These are phyloP conservation scores for Chaetomidium leptoderma DNA, from an alignment of 495 filamentous ascomycete species.

Conservation along the genomic window DNA sequence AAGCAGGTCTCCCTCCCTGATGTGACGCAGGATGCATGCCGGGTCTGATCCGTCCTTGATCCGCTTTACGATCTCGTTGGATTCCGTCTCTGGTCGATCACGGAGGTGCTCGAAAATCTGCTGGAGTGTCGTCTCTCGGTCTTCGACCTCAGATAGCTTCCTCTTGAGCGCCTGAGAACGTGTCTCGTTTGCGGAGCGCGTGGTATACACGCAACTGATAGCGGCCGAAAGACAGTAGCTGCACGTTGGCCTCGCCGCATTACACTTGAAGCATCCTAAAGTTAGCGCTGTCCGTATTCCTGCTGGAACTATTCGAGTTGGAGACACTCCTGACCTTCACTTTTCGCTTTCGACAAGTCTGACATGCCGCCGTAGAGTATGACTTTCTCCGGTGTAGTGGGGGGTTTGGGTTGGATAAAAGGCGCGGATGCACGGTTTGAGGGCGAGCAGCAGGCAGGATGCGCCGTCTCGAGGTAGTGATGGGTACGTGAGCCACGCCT, in stretches of 20 bases:
- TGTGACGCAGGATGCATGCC: conserved; percentile 26
- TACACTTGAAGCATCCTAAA: neutral
- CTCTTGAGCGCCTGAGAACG: conserved; percentile 5
- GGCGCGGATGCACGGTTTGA: neutral
- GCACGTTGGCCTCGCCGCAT: neutral
- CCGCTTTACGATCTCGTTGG: conserved; percentile 27
- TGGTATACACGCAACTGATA: neutral
- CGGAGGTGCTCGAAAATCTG: neutral
- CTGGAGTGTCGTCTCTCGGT: neutral
- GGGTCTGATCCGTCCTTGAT: conserved; percentile 29
- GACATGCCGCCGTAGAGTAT: conserved; percentile 5
- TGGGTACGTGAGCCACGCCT: no score
- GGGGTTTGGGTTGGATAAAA: neutral
- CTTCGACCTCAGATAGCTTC: neutral
- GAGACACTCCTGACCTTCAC: conserved; percentile 2
- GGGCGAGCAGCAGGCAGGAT: neutral
- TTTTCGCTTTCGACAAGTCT: conserved; percentile 9
- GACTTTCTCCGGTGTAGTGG: neutral
- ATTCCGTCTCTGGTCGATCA: conserved; percentile 19
- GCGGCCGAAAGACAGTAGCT: neutral
- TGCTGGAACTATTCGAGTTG: no score
- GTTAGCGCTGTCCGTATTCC: neutral
- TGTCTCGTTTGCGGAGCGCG: neutral
- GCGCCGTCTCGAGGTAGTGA: no score
- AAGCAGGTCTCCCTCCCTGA: conserved; percentile 31